Evolutionary conservation across 2,329 filamentous ascomycete genomes (phyloP).

Genomic region (Aspergillus ochraceus): DNA sequence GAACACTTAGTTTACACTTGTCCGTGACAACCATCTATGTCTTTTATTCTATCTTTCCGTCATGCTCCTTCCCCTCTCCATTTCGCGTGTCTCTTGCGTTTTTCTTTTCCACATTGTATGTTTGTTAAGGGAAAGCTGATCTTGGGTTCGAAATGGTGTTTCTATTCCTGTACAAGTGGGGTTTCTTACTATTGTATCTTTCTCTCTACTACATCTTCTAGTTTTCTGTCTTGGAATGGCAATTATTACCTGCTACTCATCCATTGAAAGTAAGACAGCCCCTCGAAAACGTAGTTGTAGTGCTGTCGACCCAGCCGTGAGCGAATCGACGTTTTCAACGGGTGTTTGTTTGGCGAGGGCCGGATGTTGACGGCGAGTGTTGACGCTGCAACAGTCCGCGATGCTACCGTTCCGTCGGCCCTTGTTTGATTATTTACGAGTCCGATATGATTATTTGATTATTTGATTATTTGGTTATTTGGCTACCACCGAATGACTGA

Average conservation of each 20-base stretch:
- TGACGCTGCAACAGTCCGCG: background rate
- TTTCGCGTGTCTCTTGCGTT: background rate
- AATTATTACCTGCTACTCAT: background rate
- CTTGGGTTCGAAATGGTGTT: background rate
- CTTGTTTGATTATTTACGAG: background rate
- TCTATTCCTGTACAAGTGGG: conserved; percentile 1
- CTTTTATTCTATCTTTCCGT: background rate
- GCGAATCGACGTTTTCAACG: background rate
- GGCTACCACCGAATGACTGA: background rate
- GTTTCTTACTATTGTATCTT: background rate
- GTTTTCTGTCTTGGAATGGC: background rate
- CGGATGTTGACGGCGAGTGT: background rate
- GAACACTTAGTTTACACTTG: background rate
- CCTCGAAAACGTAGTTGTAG: background rate
- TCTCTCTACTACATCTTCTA: background rate
- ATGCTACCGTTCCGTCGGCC: background rate
- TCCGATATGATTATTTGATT: background rate
- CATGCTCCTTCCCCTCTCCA: background rate
- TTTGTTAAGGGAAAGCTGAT: background rate
- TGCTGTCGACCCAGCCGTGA: background rate
- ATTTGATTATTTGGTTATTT: background rate
- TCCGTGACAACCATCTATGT: background rate
- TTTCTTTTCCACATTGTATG: background rate
- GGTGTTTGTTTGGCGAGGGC: background rate
- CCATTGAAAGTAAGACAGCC: background rate